Evolutionary conservation across 768 basidiomycete genomes (phyloP), one percentile per base, ranked within the genome.

Genomic region (Hortiboletus flavorubellus): DNA sequence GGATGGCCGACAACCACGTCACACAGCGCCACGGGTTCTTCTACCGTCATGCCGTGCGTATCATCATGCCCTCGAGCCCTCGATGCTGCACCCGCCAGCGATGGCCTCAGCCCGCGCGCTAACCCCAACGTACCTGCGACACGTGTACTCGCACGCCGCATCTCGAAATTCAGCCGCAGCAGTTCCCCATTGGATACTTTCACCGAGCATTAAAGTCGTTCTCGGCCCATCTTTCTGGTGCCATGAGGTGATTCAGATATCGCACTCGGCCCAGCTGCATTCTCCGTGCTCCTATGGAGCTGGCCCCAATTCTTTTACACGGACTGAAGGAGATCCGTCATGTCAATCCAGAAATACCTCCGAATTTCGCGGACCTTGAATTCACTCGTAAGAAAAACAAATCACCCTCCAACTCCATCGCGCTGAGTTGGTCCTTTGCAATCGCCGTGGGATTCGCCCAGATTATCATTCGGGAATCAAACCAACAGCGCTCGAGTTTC

Each of bases 71-170:
- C 33, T 29, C 37, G 35, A 39, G 45, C 15, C 23, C 56, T 49
- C 39, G 15, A 43, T 38, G 31, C 4, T 26, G 26, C 26, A 26
- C 26, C 26, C 58, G 52, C 38, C n/a, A 30, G 12, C 49, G 31
- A 53, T 46, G 35, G 31, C 23, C 46, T 42, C 54, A 35, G 46
- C 39, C 39, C 31, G 70, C 66, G 66, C 66, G 64, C 68, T 66
- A 64, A 68, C 61, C 51, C 70, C 67, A 61, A 65, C 56, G 57
- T 60, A 51, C 53, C 42, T 60, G 49, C 60, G 51, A 68, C 68
- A 70, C 68, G 68, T 70, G 68, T 69, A 44, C 62, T 70, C 70
- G 62, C 68, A 70, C 70, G 68, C 60, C 65, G 21, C 21, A 63
- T 59, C 57, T 59, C 56, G 39, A 58, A 59, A 56, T 61, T 65